Evolutionary conservation across 179 eudicot species (phyloP).

Genomic region (Nepenthes alata): DNA sequence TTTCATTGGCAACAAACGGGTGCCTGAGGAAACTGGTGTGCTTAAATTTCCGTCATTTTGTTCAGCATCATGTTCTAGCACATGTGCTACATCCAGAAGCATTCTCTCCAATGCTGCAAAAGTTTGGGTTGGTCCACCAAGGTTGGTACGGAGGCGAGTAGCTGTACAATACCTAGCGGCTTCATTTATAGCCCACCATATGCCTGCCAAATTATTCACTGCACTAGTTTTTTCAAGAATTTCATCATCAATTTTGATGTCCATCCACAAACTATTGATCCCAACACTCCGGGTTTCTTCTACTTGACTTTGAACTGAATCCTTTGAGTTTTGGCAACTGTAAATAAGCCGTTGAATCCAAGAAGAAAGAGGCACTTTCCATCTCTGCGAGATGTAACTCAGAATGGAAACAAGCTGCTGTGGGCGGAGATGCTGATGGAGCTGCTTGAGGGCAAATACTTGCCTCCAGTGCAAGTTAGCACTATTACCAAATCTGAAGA

Average conservation of each 20-base stretch:
- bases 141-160: conserved; percentile 92
- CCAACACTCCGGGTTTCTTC: conserved; percentile 44
- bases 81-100: conserved; percentile 87
- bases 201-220: conserved; percentile 76
- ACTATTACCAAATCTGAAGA: conserved; percentile 24
- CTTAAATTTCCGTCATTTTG: conserved; percentile 77
- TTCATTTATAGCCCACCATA: conserved; percentile 99
- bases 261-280: conserved; percentile 42
- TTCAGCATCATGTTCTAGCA: conserved; percentile 70
- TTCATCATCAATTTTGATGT: conserved; percentile 45
- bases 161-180: conserved; percentile 92
- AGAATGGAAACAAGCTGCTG: conserved; percentile 90
- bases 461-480: conserved; percentile 68
- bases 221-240: conserved; percentile 50
- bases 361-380: conserved; percentile 94
- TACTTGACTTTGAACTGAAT: conserved; percentile 24
- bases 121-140: conserved; percentile 99
- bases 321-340: conserved; percentile 49
- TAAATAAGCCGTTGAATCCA: conserved; percentile 88
- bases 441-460: conserved; percentile 80
- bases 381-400: conserved; percentile 93
- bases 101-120: conserved; percentile 98
- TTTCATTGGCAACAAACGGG: conserved; percentile 88
- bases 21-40: conserved; percentile 65
- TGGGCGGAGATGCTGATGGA: conserved; percentile 77